Percentiles rank a stretch among this genome's conserved stretches.
Evolutionary conservation across 2,329 filamentous ascomycete species (phyloP).

Genomic region (Exophiala xenobiotica): DNA sequence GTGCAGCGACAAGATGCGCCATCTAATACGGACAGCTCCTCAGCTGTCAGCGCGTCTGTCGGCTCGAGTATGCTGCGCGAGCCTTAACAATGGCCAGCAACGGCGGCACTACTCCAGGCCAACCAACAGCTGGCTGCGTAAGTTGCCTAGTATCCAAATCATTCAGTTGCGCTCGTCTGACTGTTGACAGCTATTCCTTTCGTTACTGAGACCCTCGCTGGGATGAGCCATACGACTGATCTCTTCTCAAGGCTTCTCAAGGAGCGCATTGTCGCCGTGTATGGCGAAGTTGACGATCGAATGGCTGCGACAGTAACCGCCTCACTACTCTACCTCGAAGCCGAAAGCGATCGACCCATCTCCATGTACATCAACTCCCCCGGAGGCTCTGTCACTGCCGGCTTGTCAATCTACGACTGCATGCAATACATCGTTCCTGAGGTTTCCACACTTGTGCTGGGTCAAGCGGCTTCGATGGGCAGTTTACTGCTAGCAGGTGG

Average conservation of each 20-base stretch:
- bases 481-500: constrained; percentile 84
- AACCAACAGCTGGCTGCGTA: constrained; percentile 23
- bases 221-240: constrained; percentile 57
- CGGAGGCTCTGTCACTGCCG: constrained; percentile 85
- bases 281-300: constrained; percentile 63
- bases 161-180: neutral
- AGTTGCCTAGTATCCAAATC: neutral
- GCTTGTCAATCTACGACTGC: constrained; percentile 92
- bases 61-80: neutral
- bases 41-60: constrained; percentile 11
- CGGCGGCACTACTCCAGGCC: constrained; percentile 12
- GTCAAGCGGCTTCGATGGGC: constrained; percentile 93
- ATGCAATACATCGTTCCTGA: constrained; percentile 96
- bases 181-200: neutral
- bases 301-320: constrained; percentile 93
- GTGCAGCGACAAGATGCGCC: constrained; percentile 17
- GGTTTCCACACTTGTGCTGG: constrained; percentile 91
- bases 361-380: constrained; percentile 98
- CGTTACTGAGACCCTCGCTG: constrained; percentile 29
- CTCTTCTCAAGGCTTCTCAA: constrained; percentile 79
- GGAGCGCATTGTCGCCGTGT: constrained; percentile 44
- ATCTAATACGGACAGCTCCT: constrained; percentile 13
- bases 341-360: constrained; percentile 83
- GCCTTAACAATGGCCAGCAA: constrained; percentile 6
- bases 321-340: constrained; percentile 96